A percentile compares a stretch with the other conserved stretches of the same genome.
Evolutionary conservation across 2,329 filamentous ascomycete species (phyloP).

Genomic region (Aureobasidium sp.): DNA sequence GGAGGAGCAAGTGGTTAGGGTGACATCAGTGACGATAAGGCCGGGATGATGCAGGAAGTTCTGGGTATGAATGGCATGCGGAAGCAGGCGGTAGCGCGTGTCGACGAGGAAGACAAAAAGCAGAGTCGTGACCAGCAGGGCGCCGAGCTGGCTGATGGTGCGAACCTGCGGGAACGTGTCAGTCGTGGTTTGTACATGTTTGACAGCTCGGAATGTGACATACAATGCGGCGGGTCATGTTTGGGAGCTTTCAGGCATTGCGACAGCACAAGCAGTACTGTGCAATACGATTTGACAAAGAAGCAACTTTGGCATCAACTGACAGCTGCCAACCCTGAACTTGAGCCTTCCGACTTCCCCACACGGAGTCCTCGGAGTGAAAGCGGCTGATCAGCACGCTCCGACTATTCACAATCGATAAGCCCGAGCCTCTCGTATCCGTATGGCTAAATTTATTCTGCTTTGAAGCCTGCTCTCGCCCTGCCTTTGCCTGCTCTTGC

Average conservation of each 20-base stretch:
- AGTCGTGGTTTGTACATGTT: background rate
- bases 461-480: background rate
- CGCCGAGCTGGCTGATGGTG: conserved; percentile 68
- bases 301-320: conserved; percentile 3
- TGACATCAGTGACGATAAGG: conserved; percentile 78
- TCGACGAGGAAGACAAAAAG: conserved; percentile 77
- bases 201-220: background rate
- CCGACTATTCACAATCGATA: background rate
- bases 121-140: conserved; percentile 55
- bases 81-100: conserved; percentile 79
- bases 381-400: background rate
- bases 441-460: conserved; percentile 1
- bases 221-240: conserved; percentile 22
- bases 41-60: conserved; percentile 73
- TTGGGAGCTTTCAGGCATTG: background rate
- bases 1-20: conserved; percentile 66
- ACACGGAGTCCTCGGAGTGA: background rate
- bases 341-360: background rate
- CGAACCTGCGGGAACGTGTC: conserved; percentile 32
- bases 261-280: background rate
- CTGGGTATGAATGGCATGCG: conserved; percentile 78
- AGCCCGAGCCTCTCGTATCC: background rate
- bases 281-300: background rate
- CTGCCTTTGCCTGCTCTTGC: background rate
- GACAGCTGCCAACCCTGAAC: background rate